Conservation (phyloP, 2,329 filamentous ascomycete genomes). For the Tolypocladium pustulatum region DNA sequence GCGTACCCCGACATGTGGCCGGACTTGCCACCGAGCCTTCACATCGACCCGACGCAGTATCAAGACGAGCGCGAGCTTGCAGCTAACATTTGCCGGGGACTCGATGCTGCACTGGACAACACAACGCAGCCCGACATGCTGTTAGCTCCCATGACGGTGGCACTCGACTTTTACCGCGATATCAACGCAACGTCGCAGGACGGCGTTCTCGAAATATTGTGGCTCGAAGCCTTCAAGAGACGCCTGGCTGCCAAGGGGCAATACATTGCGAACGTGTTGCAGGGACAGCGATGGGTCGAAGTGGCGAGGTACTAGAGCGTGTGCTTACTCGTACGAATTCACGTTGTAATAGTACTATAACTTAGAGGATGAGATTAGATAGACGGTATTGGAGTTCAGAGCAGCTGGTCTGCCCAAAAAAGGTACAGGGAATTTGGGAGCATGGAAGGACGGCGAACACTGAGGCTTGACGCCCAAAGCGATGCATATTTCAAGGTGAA, state of each 20-base stretch:
- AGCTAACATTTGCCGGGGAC: slow-evolving; percentile 36
- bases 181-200: slow-evolving; percentile 27
- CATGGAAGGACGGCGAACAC: background rate
- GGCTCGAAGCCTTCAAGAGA: slow-evolving; percentile 33
- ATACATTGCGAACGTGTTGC: slow-evolving; percentile 26
- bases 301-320: slow-evolving; percentile 15
- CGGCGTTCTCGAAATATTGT: slow-evolving; percentile 33
- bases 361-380: background rate
- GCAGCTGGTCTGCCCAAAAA: slow-evolving; percentile 4
- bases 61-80: slow-evolving; percentile 33
- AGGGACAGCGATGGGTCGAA: slow-evolving; percentile 28
- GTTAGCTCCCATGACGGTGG: slow-evolving; percentile 30
- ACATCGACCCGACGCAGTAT: slow-evolving; percentile 32
- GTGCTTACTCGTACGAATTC: background rate
- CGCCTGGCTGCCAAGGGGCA: slow-evolving; percentile 29
- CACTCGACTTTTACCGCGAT: slow-evolving; percentile 29
- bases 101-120: slow-evolving; percentile 34
- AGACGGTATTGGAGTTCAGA: background rate
- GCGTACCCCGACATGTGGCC: slow-evolving; percentile 27
- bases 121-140: slow-evolving; percentile 37
- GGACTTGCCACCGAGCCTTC: slow-evolving; percentile 24
- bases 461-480: background rate
- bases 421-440: background rate
- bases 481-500: background rate
- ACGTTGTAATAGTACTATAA: background rate